These are phyloP conservation scores for Trichophyton schoenleinii DNA, from an alignment of 2,329 filamentous ascomycete species.

Conservation along the genomic window DNA sequence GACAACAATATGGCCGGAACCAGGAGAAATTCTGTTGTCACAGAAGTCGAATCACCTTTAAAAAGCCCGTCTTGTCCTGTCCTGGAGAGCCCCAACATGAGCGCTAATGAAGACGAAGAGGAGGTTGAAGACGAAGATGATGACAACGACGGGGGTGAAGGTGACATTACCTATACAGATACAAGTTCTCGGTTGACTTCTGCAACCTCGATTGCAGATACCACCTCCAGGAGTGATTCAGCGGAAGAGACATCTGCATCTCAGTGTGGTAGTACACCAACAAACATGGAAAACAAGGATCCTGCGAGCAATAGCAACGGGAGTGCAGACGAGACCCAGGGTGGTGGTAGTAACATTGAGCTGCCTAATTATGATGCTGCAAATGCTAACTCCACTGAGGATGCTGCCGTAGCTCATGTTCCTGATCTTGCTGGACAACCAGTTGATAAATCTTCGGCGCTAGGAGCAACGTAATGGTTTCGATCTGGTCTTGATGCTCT, in stretches of 20 bases:
- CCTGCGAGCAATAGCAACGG: background rate
- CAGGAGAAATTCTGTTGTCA: constrained; percentile 3
- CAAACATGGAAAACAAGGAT: background rate
- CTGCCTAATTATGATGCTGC: background rate
- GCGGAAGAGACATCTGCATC: background rate
- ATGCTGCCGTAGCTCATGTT: background rate
- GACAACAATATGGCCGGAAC: constrained; percentile 1
- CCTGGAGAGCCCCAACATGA: constrained; percentile 1
- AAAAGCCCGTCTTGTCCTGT: constrained; percentile 11
- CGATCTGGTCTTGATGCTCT: background rate
- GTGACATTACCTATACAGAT: constrained; percentile 4
- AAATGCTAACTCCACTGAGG: background rate
- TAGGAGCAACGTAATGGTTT: background rate
- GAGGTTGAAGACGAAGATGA: constrained; percentile 2
- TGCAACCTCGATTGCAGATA: background rate
- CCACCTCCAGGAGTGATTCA: background rate
- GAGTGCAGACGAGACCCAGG: background rate
- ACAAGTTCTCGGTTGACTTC: constrained; percentile 6
- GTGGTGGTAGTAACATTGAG: background rate
- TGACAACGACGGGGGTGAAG: constrained; percentile 2
- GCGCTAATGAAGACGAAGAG: constrained; percentile 3
- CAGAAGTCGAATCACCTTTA: constrained; percentile 8
- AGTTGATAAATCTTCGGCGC: background rate
- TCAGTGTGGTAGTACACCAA: background rate
- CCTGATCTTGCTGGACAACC: too few species aligned